These are phyloP conservation scores for Rutstroemia sp. DNA, from an alignment of 2,329 filamentous ascomycete genomes.

Conservation along the genomic window DNA sequence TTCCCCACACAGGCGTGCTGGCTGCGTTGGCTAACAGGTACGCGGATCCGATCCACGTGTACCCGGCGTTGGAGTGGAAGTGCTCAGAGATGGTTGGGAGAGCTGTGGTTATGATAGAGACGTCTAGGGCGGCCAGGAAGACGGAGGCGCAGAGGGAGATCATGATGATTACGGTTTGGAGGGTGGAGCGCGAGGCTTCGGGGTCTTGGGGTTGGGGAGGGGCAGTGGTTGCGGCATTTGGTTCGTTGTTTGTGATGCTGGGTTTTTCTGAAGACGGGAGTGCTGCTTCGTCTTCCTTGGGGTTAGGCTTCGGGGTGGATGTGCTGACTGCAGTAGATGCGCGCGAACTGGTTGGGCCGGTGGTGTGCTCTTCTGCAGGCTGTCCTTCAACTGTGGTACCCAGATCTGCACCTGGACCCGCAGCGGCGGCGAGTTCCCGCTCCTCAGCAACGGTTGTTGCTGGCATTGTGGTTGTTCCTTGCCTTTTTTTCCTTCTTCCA, in stretches of 20 bases:
- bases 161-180: constrained; percentile 29
- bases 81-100: constrained; percentile 50
- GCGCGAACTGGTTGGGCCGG: not conserved
- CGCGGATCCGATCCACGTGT: constrained; percentile 70
- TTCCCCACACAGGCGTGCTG: constrained; percentile 58
- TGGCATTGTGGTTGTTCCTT: too few relatives aligned
- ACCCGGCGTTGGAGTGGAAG: constrained; percentile 42
- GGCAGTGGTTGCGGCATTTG: not conserved
- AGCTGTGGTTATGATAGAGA: constrained; percentile 53
- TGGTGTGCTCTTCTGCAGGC: not conserved
- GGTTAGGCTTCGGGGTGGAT: not conserved
- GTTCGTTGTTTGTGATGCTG: not conserved
- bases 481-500: too few relatives aligned
- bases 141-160: constrained; percentile 26
- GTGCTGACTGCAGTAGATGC: not conserved
- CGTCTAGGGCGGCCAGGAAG: constrained; percentile 30
- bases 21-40: constrained; percentile 66
- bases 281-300: too few relatives aligned
- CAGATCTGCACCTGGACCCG: constrained; percentile 9
- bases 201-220: constrained; percentile 10
- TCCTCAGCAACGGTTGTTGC: too few relatives aligned
- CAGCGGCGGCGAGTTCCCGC: not conserved
- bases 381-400: not conserved
- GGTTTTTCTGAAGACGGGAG: not conserved
- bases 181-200: constrained; percentile 25